Evolutionary conservation across 2,329 filamentous ascomycete species (phyloP), one percentile per base, ranked within the genome.

Genomic region (Colletotrichum plurivorum): DNA sequence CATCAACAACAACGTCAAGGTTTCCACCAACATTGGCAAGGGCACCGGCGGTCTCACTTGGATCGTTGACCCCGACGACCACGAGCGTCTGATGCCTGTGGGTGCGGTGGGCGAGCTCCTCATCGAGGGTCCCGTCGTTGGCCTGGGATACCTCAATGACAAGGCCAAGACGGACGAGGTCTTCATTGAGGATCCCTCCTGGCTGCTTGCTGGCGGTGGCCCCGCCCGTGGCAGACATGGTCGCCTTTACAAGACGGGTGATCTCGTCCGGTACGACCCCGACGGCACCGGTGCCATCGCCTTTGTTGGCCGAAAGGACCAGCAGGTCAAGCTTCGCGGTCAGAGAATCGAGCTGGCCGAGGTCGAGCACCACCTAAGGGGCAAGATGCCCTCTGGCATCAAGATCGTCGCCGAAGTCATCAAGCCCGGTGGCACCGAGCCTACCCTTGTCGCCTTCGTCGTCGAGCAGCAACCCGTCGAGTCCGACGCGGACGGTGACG

Each of bases 301-400:
- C 9, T 90, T 89, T 69, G 81, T 90, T 46, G 89, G 90, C 16
- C 84, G 91, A 56, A 90, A 89, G 72, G 91, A 93, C 73, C 86
- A 86, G n/a, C 90, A 91, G 76, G 87, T 92, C 63, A 93, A 93
- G 78, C 79, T 93, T 31, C 83, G 85, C 12, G 93, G 92, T 27
- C 90, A 88, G 71, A 82, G 90, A 63, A 86, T 92, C 59, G 92
- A 90, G 78, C 82, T 90, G 20, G 82, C 83, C 1, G 85, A 87
- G 71, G 85, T 87, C 7, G 85, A 87, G 71, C 82, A 84, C 63
- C 82, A 87, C 68, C 81, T 87, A 65, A 78, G 79, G 13, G 77
- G 79, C n/a, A 81, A 81, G 25, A 75, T 88, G 39, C 83, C 84
- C 0, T 64, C 76, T 0, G 79, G 79, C 2, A 80, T 82, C 27